These are phyloP conservation scores for Fusarium piperis DNA, from an alignment of 2,329 filamentous ascomycete genomes.

Conservation along the genomic window DNA sequence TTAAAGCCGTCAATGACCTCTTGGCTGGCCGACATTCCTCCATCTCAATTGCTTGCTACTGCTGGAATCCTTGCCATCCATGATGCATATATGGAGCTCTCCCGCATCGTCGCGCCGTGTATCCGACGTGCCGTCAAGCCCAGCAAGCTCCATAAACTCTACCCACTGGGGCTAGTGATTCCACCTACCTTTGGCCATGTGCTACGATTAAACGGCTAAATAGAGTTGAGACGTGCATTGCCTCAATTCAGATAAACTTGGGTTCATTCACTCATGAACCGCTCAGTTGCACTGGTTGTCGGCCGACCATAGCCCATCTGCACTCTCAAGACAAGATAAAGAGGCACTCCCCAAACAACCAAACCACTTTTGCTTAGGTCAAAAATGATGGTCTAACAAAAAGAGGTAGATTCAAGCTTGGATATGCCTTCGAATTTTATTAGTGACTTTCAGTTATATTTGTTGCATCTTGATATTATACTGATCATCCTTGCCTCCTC, in stretches of 20 bases:
- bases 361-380: not conserved
- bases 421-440: not conserved
- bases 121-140: slow-evolving; percentile 24
- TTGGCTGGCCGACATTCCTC: not conserved
- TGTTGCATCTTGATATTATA: not conserved
- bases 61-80: not conserved
- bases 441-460: not conserved
- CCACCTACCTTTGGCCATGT: not conserved
- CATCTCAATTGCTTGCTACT: not conserved
- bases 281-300: not conserved
- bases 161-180: not conserved
- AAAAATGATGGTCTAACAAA: not conserved
- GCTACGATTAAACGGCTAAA: not conserved
- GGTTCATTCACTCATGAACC: not conserved
- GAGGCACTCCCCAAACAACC: not conserved
- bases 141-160: not conserved
- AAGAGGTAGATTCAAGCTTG: not conserved
- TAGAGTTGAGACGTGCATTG: not conserved
- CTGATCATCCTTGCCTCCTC: not conserved
- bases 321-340: not conserved
- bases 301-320: not conserved
- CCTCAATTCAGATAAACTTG: not conserved
- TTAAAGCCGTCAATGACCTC: not conserved
- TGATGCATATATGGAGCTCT: not conserved
- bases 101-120: slow-evolving; percentile 34